Base-by-base conservation (phyloP, 306 rosid species). In the Carpinus viminea region DNA sequence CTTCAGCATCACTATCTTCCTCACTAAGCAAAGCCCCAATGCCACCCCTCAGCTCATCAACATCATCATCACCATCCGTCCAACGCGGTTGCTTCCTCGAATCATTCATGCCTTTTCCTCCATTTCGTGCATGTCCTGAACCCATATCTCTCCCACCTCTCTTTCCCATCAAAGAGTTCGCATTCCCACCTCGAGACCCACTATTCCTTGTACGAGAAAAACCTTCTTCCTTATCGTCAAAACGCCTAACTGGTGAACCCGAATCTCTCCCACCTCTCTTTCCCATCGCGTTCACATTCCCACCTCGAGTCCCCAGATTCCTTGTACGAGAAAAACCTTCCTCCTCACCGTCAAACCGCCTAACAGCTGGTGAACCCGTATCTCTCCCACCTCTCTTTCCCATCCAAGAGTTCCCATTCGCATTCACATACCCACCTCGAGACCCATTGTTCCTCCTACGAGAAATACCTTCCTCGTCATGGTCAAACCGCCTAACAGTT, bases 361-460 rank as follows among this genome's bases (percentile, higher is more conserved):
- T 41, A 41, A 41, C 7, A 5, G 45, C 45, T 41, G 45, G 45
- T 13, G 68, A 60, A 28, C 64, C 50, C 70, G 26, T 59, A 55
- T 71, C 85, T 70, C 79, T 74, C 69, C 84, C 85, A 8, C 84
- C 84, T 82, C 92, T 90, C 82, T 77, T 92, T 76, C 89, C 91
- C 38, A 74, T 28, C 24, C 77, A 3, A 17, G 90, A 76, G 71
- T 56, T 78, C n/a, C 16, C 77, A 70, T 60, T 74, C 8, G 45
- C 7, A 41, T 41, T 41, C 8, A 41, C 45, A 41, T 41, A 41
- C 34, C 68, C 72, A 18, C 86, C 74, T 79, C 66, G 68, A 2
- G 43, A 41, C 28, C 54, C 77, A 7, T 62, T 18, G 31, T 15
- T 61, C 11, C 62, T 79, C 71, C 78, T 86, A 68, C 78, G 56